phyloP scores from a whole-genome alignment of 176 grass and related monocot species.

The Zea luxurians region DNA sequence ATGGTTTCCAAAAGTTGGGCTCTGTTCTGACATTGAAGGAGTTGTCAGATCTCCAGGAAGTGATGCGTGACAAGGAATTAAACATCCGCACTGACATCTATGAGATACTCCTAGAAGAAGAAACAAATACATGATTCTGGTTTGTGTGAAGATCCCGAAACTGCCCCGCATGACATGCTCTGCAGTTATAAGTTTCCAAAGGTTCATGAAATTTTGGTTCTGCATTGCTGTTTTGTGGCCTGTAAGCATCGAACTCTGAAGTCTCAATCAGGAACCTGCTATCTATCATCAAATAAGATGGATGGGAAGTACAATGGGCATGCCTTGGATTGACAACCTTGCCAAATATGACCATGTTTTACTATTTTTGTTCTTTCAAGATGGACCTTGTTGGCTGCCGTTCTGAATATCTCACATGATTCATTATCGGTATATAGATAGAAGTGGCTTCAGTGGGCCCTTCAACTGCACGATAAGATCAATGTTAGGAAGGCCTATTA shows the following conservation, averaged over 20 bases:
- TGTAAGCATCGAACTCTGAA: background rate
- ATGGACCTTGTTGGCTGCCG: conserved; percentile 3
- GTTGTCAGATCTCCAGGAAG: conserved; percentile 96
- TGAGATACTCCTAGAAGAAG: conserved; percentile 92
- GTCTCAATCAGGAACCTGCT: conserved; percentile 8
- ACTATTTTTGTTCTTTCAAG: conserved; percentile 7
- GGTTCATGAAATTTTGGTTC: conserved; percentile 16
- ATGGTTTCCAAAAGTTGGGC: conserved; percentile 85
- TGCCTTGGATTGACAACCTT: background rate
- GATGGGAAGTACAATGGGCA: background rate
- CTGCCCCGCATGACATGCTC: background rate
- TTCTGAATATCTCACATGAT: background rate
- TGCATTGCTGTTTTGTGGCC: conserved; percentile 20
- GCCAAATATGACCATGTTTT: background rate
- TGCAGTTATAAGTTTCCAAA: conserved; percentile 21
- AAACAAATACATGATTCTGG: conserved; percentile 48
- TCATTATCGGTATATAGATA: background rate
- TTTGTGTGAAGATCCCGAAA: conserved; percentile 12
- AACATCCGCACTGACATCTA: conserved; percentile 90
- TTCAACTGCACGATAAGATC: background rate
- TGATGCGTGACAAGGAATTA: conserved; percentile 92
- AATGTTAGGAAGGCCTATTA: background rate
- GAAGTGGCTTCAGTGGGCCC: background rate
- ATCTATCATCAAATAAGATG: conserved; percentile 10
- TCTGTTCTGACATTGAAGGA: conserved; percentile 77